Evolutionary conservation across 2,329 filamentous ascomycete species (phyloP), one percentile per base, ranked within the genome.

Genomic region (Emmonsia crescens): DNA sequence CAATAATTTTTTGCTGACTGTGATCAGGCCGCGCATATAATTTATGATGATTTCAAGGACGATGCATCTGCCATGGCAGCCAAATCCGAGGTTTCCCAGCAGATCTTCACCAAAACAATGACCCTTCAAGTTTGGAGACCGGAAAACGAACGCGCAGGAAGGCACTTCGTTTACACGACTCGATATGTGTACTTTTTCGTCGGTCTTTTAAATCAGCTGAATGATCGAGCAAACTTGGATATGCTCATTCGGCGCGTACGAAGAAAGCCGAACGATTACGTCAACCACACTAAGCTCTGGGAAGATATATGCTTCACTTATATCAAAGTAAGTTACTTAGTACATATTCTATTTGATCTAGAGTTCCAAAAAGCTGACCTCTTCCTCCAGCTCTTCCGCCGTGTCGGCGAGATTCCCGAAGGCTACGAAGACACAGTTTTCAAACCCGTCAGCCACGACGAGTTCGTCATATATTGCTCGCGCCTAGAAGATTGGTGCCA

Each of bases 101-200:
- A 96, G 49, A 87, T 96, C 60, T 93, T 96, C 67, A 96, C 92
- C 46, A 96, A 96, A 76, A 96, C 91, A 0, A 96, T 96, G 87
- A 87, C 89, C 1, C 86, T 96, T 73, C 93, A 95, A 70, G 91
- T 96, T 3, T 96, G 92, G 92, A 93, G 92, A 68, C 94, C 92
- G 44, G 92, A 96, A 66, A 86, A 89, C 55, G 92, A 96, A 72
- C 80, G 87, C 27, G 80, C 91, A 0, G 92, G 92, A 0, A 84
- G 92, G 21, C 92, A 96, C 72, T 94, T 96, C 69, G 91, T 96
- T 44, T 96, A 94, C 72, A 96, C 91, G 0, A 86, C 89, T 57
- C 86, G 89, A 65, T 96, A 96, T 69, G 88, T 91, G 1, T 85
- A 86, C 21, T 94, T 94, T 70, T 90, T 95, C 74, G 85, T 90